phyloP scores from a whole-genome alignment of 2,329 filamentous ascomycete species.

The Fonsecaea monophora region DNA sequence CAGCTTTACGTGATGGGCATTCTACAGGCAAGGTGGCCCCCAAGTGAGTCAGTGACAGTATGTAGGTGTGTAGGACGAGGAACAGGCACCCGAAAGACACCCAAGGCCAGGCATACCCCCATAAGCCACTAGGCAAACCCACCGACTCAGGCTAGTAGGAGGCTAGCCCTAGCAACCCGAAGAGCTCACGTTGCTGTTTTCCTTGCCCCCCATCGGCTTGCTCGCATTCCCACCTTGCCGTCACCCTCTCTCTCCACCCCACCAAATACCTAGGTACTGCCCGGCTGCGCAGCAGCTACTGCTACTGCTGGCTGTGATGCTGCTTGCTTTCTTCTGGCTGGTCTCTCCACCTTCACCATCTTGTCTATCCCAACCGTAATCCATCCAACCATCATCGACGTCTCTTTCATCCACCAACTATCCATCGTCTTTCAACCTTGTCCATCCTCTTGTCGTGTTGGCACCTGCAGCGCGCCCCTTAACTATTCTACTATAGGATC shows the following conservation, averaged over 20 bases:
- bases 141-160: not conserved
- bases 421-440: conserved; percentile 25
- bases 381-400: conserved; percentile 19
- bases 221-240: not conserved
- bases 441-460: conserved; percentile 23
- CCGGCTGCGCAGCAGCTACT: not conserved
- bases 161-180: not conserved
- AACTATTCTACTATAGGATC: conserved; percentile 17
- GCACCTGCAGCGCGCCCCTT: conserved; percentile 21
- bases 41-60: no score
- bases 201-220: not conserved
- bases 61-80: not conserved
- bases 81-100: not conserved
- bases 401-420: conserved; percentile 22
- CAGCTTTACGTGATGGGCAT: no score
- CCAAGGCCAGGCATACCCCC: no score
- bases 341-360: conserved; percentile 8
- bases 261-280: not conserved
- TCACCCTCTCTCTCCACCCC: not conserved
- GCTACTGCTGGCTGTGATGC: not conserved
- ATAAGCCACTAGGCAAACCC: no score
- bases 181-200: not conserved
- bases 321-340: not conserved
- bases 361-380: conserved; percentile 16
- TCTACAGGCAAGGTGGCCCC: no score